These are phyloP conservation scores for Cucurbita pepo DNA, from an alignment of 306 rosid species.

Conservation along the genomic window DNA sequence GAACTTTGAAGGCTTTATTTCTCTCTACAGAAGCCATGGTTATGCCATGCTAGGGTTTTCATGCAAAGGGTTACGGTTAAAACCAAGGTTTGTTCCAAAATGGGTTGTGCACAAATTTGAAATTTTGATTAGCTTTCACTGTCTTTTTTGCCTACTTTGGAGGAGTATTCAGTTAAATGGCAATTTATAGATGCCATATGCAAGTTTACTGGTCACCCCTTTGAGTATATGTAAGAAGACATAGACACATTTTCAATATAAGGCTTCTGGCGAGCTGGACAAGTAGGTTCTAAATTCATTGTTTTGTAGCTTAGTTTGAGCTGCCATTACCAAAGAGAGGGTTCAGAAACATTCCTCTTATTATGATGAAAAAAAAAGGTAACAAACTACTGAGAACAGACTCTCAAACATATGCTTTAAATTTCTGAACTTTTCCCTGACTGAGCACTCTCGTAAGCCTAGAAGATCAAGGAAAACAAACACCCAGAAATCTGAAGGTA, in stretches of 20 bases:
- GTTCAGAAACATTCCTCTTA: not conserved
- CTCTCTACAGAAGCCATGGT: no score
- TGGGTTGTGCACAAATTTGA: no score
- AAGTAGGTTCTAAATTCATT: not conserved
- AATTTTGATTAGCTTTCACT: no score
- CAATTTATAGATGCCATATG: not conserved
- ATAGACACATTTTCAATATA: not conserved
- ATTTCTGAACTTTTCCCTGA: not conserved
- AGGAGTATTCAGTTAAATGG: not conserved
- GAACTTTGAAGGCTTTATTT: no score
- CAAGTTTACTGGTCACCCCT: not conserved
- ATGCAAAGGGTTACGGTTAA: no score
- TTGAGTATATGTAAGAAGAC: not conserved
- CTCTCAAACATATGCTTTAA: not conserved
- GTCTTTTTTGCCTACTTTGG: not conserved
- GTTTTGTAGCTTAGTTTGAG: not conserved
- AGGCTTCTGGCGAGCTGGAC: not conserved
- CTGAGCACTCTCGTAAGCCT: not conserved
- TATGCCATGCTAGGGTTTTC: no score
- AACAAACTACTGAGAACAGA: not conserved
- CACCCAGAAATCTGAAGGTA: not conserved
- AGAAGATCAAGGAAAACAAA: not conserved
- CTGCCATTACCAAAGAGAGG: not conserved
- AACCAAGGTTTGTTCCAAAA: no score
- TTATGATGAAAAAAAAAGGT: not conserved